phyloP scores from a whole-genome alignment of 805 yeast genomes.

The Lipomyces orientalis region DNA sequence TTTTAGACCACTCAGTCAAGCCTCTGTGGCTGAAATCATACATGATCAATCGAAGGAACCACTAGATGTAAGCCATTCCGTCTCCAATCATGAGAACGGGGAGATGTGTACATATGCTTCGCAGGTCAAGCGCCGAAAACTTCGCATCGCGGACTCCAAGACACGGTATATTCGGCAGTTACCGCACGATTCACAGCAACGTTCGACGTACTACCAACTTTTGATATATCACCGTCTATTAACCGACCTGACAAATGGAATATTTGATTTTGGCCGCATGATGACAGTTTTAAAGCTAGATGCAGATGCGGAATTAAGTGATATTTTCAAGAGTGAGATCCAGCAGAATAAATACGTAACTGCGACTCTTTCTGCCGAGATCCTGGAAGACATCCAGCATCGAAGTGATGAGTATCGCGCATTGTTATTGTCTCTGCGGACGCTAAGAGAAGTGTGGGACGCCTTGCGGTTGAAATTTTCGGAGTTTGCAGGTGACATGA shows the following conservation, averaged over 20 bases:
- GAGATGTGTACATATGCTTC: neutral
- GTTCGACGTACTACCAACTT: conserved; percentile 29
- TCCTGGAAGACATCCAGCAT: neutral
- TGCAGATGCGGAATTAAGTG: conserved; percentile 10
- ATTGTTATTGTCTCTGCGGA: conserved; percentile 5
- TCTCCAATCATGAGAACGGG: neutral
- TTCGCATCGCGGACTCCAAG: conserved; percentile 32
- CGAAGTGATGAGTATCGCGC: conserved; percentile 8
- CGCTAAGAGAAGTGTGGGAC: conserved; percentile 29
- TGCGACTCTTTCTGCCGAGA: conserved; percentile 11
- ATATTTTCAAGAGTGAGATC: conserved; percentile 14
- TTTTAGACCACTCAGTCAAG: conserved; percentile 17
- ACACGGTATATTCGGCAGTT: conserved; percentile 24
- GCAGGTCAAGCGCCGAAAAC: conserved; percentile 7
- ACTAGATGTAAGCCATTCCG: neutral
- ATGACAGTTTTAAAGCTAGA: conserved; percentile 12
- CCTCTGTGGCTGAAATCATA: neutral
- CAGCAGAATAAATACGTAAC: conserved; percentile 10
- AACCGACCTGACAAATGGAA: conserved; percentile 26
- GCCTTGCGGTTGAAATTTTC: conserved; percentile 15
- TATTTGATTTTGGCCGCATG: conserved; percentile 17
- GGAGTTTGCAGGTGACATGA: conserved; percentile 18
- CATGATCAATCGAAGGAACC: neutral
- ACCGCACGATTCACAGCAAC: conserved; percentile 29
- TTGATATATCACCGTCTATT: conserved; percentile 30